Evolutionary conservation across 2,329 filamentous ascomycete species (phyloP), one percentile per base, ranked within the genome.

Genomic region (Lasiodiplodia theobromae): DNA sequence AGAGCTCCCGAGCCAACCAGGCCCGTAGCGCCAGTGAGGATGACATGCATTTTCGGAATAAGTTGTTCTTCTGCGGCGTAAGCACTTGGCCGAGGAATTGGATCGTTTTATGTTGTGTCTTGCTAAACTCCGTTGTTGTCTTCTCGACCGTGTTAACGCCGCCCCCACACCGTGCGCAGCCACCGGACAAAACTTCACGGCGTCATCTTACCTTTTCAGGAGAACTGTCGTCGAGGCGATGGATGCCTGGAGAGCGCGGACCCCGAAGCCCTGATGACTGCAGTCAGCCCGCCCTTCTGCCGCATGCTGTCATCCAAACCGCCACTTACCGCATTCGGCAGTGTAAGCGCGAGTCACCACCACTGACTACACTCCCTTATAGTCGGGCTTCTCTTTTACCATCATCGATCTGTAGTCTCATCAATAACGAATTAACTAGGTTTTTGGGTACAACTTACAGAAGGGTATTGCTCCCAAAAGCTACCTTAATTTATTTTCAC

Each of bases 21-120:
- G 49, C 82, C 82, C 6, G 82, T 83, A 18, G 81, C 81, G 57
- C 82, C 81, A 2, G 81, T 82, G 60, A 83, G 77, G 28, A 83
- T 81, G 69, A 83, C 76, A 73, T 82, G 81, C 74, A 79, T 78
- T 21, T 25, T 71, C 37, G n/a, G 14, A 25, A 8, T 6, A 4
- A 18, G 16, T 34, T 34, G 31, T 34, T 34, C 4, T 8, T 34
- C 8, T 34, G 8, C 31, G 31, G 31, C 31, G 31, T 34, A 1
- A 34, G 31, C 31, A 7, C 31, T 28, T 28, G 28, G 28, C 38
- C 23, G 28, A 57, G n/a, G 34, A 18, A 25, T 5, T 38, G 31
- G 4, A 23, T 3, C 31, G 23, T 10, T 57, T 18, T 57, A 31
- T 16, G 10, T 16, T 1, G 51, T 16, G 6, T 6, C 10, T 53